Percentiles rank a stretch among this genome's conserved stretches.
Evolutionary conservation across 371 early-diverging fungal genomes (phyloP).

Genomic region (Mortierella polycephala): DNA sequence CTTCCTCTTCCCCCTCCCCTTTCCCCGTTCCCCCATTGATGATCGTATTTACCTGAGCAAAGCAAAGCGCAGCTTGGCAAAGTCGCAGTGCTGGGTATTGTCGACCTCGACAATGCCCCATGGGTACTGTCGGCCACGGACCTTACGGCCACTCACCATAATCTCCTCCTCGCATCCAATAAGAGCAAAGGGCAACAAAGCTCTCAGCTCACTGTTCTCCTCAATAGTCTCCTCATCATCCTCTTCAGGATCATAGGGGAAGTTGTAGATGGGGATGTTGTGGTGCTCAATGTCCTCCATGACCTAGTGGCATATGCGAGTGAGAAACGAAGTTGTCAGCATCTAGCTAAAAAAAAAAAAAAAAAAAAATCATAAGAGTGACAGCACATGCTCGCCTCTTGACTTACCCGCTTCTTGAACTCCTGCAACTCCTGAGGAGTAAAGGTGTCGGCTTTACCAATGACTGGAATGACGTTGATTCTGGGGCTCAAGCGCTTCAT

Average conservation of each 20-base stretch:
- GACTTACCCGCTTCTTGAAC: constrained; percentile 82
- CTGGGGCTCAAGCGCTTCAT: constrained; percentile 94
- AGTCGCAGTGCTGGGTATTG: constrained; percentile 95
- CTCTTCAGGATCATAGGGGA: constrained; percentile 81
- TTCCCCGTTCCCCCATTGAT: neutral
- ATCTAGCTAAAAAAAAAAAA: constrained; percentile 3
- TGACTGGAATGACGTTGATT: constrained; percentile 95
- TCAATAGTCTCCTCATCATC: constrained; percentile 95
- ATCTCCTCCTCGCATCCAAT: constrained; percentile 97
- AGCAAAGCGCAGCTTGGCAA: constrained; percentile 93
- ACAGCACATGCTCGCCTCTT: no score
- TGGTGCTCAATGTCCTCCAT: constrained; percentile 95
- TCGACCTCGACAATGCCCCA: constrained; percentile 99
- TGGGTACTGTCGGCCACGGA: constrained; percentile 98
- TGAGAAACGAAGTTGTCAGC: neutral
- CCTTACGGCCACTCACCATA: constrained; percentile 75
- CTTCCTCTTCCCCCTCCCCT: no score
- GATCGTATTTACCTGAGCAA: constrained; percentile 72
- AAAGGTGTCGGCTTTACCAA: constrained; percentile 84
- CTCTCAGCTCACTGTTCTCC: constrained; percentile 94
- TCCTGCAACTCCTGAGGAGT: constrained; percentile 78
- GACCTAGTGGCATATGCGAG: constrained; percentile 57
- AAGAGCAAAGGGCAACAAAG: constrained; percentile 94
- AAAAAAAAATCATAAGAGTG: neutral
- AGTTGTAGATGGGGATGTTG: constrained; percentile 91